Base-by-base conservation (phyloP, 192 early-diverging fungal genomes). In the Geranomyces variabilis region DNA sequence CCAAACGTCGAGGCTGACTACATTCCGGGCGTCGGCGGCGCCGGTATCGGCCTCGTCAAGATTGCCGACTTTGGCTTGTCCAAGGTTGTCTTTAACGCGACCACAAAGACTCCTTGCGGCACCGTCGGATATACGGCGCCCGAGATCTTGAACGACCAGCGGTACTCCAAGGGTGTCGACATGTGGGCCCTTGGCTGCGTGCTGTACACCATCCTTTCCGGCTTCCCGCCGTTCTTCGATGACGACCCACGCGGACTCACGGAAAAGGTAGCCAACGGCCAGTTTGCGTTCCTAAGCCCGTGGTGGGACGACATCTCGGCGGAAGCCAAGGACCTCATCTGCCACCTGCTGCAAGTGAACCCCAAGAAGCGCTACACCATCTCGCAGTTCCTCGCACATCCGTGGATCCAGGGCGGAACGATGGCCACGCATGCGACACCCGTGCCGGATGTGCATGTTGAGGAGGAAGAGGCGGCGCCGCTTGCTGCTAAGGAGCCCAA, bases 61-160 rank as follows among this genome's bases (percentile, higher is more conserved):
- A 87, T 96, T 53, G 92, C 92, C 26, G 93, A 96, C 79, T 96
- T 96, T 84, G 93, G 94, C 6, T 74, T 96, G 34, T 93, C 92
- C 53, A 94, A 94, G 76, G 88, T 93, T 7, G 86, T 93, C 7
- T 92, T 91, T 87, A 85, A 93, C 66, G 86, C 91, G 69, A 82
- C 87, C 5, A 93, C 93, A 8, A 87, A 86, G 79, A 97, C 95
- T 36, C 95, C 95, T 10, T 95, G 93, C 63, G 58, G 58, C 6
- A 97, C 95, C 17, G 89, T 94, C 6, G 93, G 93, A 26, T 97
- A 97, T 65, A 93, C 94, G 5, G 95, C 95, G 0, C 95, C 95
- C 28, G 95, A 97, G 79, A 93, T 97, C 66, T 84, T 97, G 41
- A 64, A 74, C 58, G 80, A 86, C 45, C 74, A 82, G 66, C 83